Evolutionary conservation across 2,329 filamentous ascomycete genomes (phyloP).

Genomic region (Herpotrichia juniperi): DNA sequence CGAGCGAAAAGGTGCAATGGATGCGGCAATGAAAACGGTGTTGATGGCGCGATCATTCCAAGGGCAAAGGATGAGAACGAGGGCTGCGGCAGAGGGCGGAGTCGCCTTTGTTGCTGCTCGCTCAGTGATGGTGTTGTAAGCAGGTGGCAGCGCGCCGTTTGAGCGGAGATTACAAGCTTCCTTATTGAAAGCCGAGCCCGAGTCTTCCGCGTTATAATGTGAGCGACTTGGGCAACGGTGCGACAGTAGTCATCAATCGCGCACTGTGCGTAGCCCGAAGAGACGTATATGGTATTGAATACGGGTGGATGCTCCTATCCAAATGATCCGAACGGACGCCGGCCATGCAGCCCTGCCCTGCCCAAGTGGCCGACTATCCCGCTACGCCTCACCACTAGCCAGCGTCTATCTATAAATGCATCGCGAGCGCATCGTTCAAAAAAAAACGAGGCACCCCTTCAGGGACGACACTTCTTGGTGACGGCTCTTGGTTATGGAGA

Average conservation of each 20-base stretch:
- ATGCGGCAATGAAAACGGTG: conserved; percentile 12
- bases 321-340: not conserved
- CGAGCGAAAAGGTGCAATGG: conserved; percentile 11
- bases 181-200: not conserved
- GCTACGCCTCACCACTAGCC: conserved; percentile 3
- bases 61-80: conserved; percentile 3
- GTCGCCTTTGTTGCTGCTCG: not conserved
- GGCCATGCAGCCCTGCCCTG: not conserved
- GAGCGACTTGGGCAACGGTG: not conserved
- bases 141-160: conserved; percentile 2
- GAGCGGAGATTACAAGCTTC: not conserved
- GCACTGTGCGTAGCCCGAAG: not conserved
- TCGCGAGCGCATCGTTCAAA: not conserved
- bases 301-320: not conserved
- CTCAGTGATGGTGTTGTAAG: conserved; percentile 1
- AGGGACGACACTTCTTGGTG: not conserved
- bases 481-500: not conserved
- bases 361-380: not conserved
- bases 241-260: conserved; percentile 1
- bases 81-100: conserved; percentile 7
- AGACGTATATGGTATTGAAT: not conserved
- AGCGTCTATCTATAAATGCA: conserved; percentile 11
- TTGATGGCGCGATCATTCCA: conserved; percentile 7
- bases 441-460: not conserved
- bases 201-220: not conserved